Percentiles rank a stretch among this genome's conserved stretches.
Evolutionary conservation across 768 basidiomycete species (phyloP).

Genomic region (Kwoniella newhampshirensis): DNA sequence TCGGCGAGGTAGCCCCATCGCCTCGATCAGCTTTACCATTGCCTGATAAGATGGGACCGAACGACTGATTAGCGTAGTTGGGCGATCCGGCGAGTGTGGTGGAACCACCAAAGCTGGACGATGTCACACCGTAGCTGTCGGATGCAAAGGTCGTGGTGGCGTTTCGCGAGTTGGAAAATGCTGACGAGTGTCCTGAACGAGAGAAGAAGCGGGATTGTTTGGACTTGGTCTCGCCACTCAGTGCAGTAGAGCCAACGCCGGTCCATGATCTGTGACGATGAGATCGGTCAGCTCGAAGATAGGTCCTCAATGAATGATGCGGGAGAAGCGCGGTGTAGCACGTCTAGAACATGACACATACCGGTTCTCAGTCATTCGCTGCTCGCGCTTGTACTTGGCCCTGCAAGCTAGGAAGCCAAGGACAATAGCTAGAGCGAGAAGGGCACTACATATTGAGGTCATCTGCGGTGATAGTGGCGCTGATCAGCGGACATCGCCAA

Average conservation of each 20-base stretch:
- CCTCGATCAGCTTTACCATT: background rate
- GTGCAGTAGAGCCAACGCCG: constrained; percentile 22
- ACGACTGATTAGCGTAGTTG: constrained; percentile 1
- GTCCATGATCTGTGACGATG: constrained; percentile 31
- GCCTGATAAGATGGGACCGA: background rate
- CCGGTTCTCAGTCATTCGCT: constrained; percentile 22
- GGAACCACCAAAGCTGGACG: constrained; percentile 29
- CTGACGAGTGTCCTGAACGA: constrained; percentile 8
- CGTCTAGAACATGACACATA: no score
- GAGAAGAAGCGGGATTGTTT: constrained; percentile 22
- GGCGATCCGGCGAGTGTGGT: constrained; percentile 22
- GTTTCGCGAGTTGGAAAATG: constrained; percentile 23
- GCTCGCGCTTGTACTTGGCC: constrained; percentile 22
- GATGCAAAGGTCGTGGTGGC: constrained; percentile 19
- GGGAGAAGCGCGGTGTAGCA: no score
- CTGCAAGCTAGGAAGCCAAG: constrained; percentile 34
- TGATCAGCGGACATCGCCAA: background rate
- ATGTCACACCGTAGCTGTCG: constrained; percentile 23
- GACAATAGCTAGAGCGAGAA: constrained; percentile 27
- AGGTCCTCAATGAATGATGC: no score
- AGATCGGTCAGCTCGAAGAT: background rate
- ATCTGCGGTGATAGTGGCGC: constrained; percentile 20
- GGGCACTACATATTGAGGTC: constrained; percentile 38
- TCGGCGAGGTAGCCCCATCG: background rate
- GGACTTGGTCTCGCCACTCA: constrained; percentile 10